A percentile compares a stretch with the other conserved stretches of the same genome.
Conservation (phyloP, 495 filamentous ascomycete genomes). For the Jackrogersella multiformis region DNA sequence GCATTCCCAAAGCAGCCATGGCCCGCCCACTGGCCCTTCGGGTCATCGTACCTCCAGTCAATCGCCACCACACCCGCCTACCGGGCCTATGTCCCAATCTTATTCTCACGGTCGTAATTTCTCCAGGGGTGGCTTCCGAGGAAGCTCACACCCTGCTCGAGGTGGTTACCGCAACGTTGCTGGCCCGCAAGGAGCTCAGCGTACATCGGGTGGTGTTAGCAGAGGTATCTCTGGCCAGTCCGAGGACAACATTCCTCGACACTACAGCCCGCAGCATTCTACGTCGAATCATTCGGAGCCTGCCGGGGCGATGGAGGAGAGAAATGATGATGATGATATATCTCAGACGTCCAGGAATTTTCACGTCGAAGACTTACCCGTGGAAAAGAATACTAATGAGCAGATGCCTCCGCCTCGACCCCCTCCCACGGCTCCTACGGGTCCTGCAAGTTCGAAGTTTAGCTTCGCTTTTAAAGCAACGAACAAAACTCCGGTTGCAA, state of each 20-base stretch:
- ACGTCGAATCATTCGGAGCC: constrained; percentile 45
- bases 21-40: constrained; percentile 61
- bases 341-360: constrained; percentile 70
- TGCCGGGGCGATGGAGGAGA: constrained; percentile 44
- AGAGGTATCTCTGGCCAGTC: constrained; percentile 53
- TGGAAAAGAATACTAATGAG: constrained; percentile 55
- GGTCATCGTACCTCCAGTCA: constrained; percentile 56
- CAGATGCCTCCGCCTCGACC: constrained; percentile 60
- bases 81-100: constrained; percentile 60
- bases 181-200: constrained; percentile 67
- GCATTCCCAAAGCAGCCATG: constrained; percentile 64
- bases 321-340: constrained; percentile 62
- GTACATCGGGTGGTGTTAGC: constrained; percentile 48
- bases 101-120: constrained; percentile 63
- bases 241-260: constrained; percentile 44
- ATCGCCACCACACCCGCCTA: constrained; percentile 60
- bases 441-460: constrained; percentile 75
- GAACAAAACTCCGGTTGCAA: constrained; percentile 66
- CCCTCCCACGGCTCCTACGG: constrained; percentile 59
- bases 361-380: constrained; percentile 69
- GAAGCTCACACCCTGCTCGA: constrained; percentile 46
- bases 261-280: constrained; percentile 37
- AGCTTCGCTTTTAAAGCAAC: constrained; percentile 85
- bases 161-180: constrained; percentile 56
- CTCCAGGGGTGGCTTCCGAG: constrained; percentile 58